phyloP scores from a whole-genome alignment of 345 rosid species.

The Salix suchowensis region DNA sequence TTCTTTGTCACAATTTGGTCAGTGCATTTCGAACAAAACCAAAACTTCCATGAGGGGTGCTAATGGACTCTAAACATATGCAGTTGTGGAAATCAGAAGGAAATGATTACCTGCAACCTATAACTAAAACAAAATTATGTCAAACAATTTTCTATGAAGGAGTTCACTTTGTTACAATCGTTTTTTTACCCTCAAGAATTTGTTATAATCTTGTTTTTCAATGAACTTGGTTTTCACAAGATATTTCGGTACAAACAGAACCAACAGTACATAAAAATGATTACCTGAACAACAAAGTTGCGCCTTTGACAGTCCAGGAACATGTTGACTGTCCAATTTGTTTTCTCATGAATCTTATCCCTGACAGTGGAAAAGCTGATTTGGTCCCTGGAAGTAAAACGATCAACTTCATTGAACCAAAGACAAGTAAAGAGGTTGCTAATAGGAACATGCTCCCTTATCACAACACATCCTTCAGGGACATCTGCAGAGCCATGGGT shows the following conservation, averaged over 20 bases:
- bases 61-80: not conserved
- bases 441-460: slow-evolving; percentile 92
- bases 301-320: slow-evolving; percentile 96
- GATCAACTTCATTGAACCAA: slow-evolving; percentile 97
- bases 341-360: slow-evolving; percentile 72
- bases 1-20: not conserved
- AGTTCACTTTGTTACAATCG: not conserved
- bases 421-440: slow-evolving; percentile 92
- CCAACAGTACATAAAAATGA: slow-evolving; percentile 1
- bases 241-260: not conserved
- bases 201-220: not conserved
- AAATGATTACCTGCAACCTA: not conserved
- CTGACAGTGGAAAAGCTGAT: slow-evolving; percentile 89
- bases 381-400: slow-evolving; percentile 96
- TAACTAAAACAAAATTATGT: not conserved
- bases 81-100: not conserved
- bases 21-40: too few relatives aligned
- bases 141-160: not conserved
- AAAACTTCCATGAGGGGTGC: not conserved
- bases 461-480: slow-evolving; percentile 95
- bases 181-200: too few relatives aligned
- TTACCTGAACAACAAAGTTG: slow-evolving; percentile 95
- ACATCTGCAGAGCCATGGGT: slow-evolving; percentile 62
- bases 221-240: not conserved
- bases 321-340: slow-evolving; percentile 85